Evolutionary conservation across 108 stramenopile species (phyloP).

Genomic region (Stephanodiscus minutulus): DNA sequence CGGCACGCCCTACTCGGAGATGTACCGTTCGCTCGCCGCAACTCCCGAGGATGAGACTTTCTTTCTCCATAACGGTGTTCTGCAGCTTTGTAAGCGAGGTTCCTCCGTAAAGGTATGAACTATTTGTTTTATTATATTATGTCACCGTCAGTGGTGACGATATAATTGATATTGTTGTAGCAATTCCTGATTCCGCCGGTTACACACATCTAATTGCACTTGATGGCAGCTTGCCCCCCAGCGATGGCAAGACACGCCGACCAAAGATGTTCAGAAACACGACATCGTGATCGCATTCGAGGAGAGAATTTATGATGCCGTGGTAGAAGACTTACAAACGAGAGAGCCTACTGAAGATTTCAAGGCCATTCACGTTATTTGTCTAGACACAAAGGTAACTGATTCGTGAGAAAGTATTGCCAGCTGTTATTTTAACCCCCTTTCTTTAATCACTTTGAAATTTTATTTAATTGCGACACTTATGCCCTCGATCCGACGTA

Average conservation of each 20-base stretch:
- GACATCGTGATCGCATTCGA: conserved; percentile 92
- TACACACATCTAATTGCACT: background rate
- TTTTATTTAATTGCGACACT: background rate
- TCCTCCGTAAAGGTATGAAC: conserved; percentile 74
- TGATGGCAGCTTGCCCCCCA: conserved; percentile 63
- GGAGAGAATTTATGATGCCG: conserved; percentile 92
- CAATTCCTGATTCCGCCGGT: background rate
- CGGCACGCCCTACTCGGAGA: conserved; percentile 87
- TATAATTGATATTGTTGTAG: background rate
- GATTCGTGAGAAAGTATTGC: background rate
- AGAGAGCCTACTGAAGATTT: conserved; percentile 90
- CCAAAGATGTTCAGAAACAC: conserved; percentile 62
- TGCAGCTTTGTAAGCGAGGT: conserved; percentile 86
- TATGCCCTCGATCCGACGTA: background rate
- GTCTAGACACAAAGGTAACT: conserved; percentile 83
- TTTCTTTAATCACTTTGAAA: background rate
- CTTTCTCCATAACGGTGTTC: conserved; percentile 81
- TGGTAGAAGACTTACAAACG: conserved; percentile 89
- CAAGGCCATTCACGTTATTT: conserved; percentile 88
- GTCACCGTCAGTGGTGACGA: background rate
- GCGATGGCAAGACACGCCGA: conserved; percentile 88
- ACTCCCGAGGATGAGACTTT: conserved; percentile 87
- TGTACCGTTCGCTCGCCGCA: conserved; percentile 77
- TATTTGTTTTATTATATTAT: conserved; percentile 6
- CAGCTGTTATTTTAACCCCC: background rate